Percentiles rank a stretch among this genome's conserved stretches.
Evolutionary conservation across 2,329 filamentous ascomycete genomes (phyloP).

Genomic region (Fusarium hostae): DNA sequence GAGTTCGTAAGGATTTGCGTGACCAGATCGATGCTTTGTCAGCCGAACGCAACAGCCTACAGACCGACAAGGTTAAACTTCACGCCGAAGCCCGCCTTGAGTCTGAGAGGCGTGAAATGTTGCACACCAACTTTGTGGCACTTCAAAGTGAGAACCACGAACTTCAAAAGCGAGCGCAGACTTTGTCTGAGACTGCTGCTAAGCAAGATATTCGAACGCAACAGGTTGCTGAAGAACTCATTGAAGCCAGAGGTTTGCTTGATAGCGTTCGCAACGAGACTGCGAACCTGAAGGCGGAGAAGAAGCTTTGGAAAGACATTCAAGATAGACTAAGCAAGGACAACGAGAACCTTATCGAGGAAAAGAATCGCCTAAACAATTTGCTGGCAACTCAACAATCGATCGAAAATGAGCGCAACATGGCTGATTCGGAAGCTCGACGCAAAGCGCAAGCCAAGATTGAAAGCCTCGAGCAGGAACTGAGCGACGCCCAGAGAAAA

Average conservation of each 20-base stretch:
- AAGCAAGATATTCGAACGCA: constrained; percentile 92
- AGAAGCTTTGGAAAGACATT: constrained; percentile 93
- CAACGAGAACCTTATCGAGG: constrained; percentile 84
- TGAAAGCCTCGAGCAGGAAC: constrained; percentile 81
- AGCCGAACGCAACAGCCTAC: constrained; percentile 82
- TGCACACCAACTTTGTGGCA: constrained; percentile 87
- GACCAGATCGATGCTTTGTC: constrained; percentile 86
- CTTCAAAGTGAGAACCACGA: constrained; percentile 87
- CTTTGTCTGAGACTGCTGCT: constrained; percentile 82
- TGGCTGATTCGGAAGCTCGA: constrained; percentile 82
- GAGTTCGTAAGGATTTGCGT: constrained; percentile 83
- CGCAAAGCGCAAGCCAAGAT: constrained; percentile 82
- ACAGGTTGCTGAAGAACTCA: constrained; percentile 90
- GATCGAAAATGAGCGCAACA: constrained; percentile 90
- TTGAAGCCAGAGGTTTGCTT: constrained; percentile 82
- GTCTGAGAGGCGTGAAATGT: constrained; percentile 85
- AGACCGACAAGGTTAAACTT: constrained; percentile 82
- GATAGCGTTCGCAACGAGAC: constrained; percentile 92
- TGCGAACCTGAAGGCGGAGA: constrained; percentile 93
- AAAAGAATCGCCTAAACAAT: constrained; percentile 84
- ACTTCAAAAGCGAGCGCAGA: constrained; percentile 83
- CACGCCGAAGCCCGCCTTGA: constrained; percentile 85
- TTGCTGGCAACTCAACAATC: constrained; percentile 87
- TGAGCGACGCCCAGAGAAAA: constrained; percentile 83
- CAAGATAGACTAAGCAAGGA: constrained; percentile 89